Base-by-base conservation (phyloP, 1,284 basidiomycete genomes). In the Boletus sp. region DNA sequence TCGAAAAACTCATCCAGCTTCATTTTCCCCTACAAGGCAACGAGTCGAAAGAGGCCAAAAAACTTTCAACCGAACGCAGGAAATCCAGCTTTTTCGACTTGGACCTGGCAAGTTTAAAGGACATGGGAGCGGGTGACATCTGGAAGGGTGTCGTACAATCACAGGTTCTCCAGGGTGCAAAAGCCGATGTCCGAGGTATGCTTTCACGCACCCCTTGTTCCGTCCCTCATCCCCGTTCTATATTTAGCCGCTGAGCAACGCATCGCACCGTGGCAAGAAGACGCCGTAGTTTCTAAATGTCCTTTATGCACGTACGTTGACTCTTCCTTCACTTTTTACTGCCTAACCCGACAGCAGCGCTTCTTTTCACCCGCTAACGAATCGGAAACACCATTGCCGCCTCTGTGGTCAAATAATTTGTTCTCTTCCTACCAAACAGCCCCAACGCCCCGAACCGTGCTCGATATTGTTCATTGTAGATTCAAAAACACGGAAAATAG, bases 371-470 rank as follows among this genome's bases (percentile, higher is more conserved):
- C 84, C 90, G 1, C 70, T 99, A 1, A 90, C 91, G 0, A 95
- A 93, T 52, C 83, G 95, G 14, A 96, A 96, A 69, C 95, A 99
- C 59, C 95, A 99, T 64, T 99, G 95, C 67, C 84, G 96, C 8
- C 73, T 98, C 6, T 99, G 95, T 58, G 95, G 95, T 0, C 77
- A 86, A 34, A 89, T 98, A 38, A 84, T 98, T 3, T 99, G 95
- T 62, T 90, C 94, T 1, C 76, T 96, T 2, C 93, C 94, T 1
- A 76, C 87, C 1, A 91, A 88, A 47, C 76, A 73, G 4, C 82
- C 86, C 0, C 83, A 83, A 48, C 76, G 91, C 20, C 74, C 76
- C 1, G 74, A 77, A 36, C 74, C 78, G 10, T 94, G 91, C 60
- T 91, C 88, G 0, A 64, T 88, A 4, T 69, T 94, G 14, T 89